phyloP scores from a whole-genome alignment of 331 rosid species.

The Malus hybrid region DNA sequence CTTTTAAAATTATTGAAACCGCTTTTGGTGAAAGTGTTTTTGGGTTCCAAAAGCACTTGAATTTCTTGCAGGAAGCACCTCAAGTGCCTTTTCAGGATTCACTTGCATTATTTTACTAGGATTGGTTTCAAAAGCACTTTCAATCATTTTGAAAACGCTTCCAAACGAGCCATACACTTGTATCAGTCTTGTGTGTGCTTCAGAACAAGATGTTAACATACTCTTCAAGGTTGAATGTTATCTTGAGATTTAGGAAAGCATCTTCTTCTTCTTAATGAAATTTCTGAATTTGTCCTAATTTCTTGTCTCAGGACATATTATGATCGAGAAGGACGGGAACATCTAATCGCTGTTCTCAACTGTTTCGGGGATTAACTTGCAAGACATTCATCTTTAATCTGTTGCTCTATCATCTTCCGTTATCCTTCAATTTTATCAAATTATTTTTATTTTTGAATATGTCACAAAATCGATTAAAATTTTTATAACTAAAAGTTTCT shows the following conservation, averaged over 20 bases:
- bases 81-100: no score
- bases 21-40: no score
- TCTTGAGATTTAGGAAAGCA: neutral
- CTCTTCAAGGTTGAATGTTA: neutral
- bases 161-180: neutral
- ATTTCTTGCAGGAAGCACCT: no score
- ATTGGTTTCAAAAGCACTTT: no score
- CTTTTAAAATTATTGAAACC: no score
- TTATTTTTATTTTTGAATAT: neutral
- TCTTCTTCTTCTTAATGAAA: neutral
- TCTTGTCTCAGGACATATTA: constrained; percentile 17
- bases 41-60: no score
- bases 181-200: neutral
- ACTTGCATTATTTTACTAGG: no score
- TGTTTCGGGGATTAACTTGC: neutral
- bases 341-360: neutral
- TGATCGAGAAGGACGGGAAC: constrained; percentile 9
- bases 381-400: neutral
- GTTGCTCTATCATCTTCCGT: neutral
- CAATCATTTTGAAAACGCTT: no score
- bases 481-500: neutral
- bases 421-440: neutral
- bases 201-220: neutral
- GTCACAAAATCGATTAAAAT: neutral
- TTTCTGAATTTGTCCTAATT: neutral